Conservation (phyloP, 805 yeast genomes). For the Candida ortonii region DNA sequence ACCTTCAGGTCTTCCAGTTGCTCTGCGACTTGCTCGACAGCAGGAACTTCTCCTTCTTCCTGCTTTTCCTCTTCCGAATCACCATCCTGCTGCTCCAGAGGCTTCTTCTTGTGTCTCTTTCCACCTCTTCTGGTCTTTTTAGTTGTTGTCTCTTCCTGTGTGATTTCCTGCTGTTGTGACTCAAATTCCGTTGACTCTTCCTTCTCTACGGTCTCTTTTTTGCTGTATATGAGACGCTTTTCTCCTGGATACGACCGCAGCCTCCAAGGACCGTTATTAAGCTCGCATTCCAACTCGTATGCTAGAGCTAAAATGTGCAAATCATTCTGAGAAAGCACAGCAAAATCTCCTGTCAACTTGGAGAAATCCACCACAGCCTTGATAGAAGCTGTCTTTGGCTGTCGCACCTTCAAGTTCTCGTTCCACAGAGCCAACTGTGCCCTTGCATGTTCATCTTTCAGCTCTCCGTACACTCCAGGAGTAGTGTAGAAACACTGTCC, state of each 20-base stretch:
- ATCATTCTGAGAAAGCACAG: slow-evolving; percentile 88
- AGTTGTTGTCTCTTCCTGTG: slow-evolving; percentile 17
- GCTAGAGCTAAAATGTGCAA: slow-evolving; percentile 88
- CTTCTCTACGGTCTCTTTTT: slow-evolving; percentile 12
- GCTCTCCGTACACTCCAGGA: slow-evolving; percentile 86
- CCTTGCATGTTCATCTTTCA: slow-evolving; percentile 82
- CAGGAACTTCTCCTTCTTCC: slow-evolving; percentile 4
- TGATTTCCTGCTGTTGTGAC: slow-evolving; percentile 10
- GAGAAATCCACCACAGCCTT: slow-evolving; percentile 73
- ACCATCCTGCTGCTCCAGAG: slow-evolving; percentile 8
- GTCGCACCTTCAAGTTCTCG: slow-evolving; percentile 64
- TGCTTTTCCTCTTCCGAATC: slow-evolving; percentile 4
- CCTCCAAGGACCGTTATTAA: slow-evolving; percentile 65
- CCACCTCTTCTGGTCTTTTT: slow-evolving; percentile 62
- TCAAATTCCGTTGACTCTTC: slow-evolving; percentile 9
- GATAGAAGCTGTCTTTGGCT: slow-evolving; percentile 67
- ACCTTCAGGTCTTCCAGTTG: slow-evolving; percentile 13
- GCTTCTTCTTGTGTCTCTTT: slow-evolving; percentile 58
- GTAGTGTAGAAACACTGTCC: slow-evolving; percentile 81
- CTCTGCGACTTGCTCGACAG: slow-evolving; percentile 5
- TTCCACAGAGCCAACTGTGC: slow-evolving; percentile 80
- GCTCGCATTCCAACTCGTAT: slow-evolving; percentile 78
- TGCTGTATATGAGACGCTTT: slow-evolving; percentile 27
- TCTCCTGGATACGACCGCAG: slow-evolving; percentile 75
- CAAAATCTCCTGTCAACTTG: slow-evolving; percentile 83